Conservation (phyloP, 768 basidiomycete genomes). For the Pisolithus marmoratus region DNA sequence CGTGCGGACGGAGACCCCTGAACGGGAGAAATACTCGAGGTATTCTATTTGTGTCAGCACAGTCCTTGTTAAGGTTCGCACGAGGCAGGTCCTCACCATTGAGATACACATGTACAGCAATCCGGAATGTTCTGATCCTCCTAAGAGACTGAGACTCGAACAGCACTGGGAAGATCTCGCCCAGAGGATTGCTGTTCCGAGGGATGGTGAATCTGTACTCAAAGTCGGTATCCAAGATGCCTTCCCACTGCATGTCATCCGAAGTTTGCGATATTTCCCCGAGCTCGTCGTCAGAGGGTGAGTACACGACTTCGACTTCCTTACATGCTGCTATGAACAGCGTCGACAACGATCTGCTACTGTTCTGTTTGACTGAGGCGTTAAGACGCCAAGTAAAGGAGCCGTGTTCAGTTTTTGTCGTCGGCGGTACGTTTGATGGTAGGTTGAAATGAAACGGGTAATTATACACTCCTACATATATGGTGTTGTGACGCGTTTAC, state of each 20-base stretch:
- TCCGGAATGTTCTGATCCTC: conserved; percentile 74
- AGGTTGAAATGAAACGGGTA: conserved; percentile 92
- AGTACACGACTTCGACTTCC: conserved; percentile 71
- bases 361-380: conserved; percentile 79
- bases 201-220: conserved; percentile 74
- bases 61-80: background rate
- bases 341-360: conserved; percentile 53
- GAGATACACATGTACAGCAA: conserved; percentile 62
- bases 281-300: conserved; percentile 40
- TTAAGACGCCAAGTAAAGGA: conserved; percentile 74
- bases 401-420: conserved; percentile 69
- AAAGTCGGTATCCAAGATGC: conserved; percentile 87
- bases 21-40: conserved; percentile 72
- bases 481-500: conserved; percentile 55
- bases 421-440: conserved; percentile 74
- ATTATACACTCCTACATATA: conserved; percentile 81
- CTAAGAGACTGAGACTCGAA: conserved; percentile 78
- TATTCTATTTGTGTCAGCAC: conserved; percentile 41
- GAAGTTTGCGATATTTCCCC: conserved; percentile 81
- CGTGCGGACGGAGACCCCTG: conserved; percentile 61
- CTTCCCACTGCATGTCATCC: conserved; percentile 75
- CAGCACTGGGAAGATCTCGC: conserved; percentile 72
- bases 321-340: conserved; percentile 61
- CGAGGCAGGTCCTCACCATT: conserved; percentile 60
- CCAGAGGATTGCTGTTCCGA: conserved; percentile 75